Base-by-base conservation (phyloP, 2,329 filamentous ascomycete species). In the Pestalotiopsis sp. region DNA sequence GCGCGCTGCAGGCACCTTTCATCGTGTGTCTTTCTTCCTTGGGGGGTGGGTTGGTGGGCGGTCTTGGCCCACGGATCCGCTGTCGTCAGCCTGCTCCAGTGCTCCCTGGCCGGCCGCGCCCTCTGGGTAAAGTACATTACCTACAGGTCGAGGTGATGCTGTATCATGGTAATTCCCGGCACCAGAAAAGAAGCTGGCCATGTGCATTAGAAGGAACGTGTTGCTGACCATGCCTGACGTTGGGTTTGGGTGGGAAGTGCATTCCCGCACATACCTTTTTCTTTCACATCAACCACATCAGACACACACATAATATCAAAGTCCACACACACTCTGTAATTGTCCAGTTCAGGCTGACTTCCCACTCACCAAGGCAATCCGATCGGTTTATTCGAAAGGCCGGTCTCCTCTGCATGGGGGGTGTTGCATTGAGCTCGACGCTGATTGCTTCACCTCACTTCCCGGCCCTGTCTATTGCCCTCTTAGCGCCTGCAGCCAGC, bases 311-410 rank as follows among this genome's bases (percentile, higher is more conserved):
- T 4, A 9, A 41, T 39, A 62, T 62, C 36, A 62, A 62, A 36
- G 31, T 36, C 31, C 31, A 36, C 31, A 36, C 31, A 36, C 31
- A 36, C 31, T 36, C 31, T 36, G 9, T 36, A 36, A 7, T 36
- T 36, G 31, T 36, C 31, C 31, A 36, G 31, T 36, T 36, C 31
- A 36, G 31, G 31, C 31, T 2, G 31, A 36, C 31, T 36, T 36
- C 31, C 14, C 17, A n/a, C 13, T 36, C 31, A 39, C 13, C 20
- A 9, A n/a, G 52, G 41, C 52, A 58, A 67, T 36, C 62, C 57
- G 38, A 63, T 67, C 66, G 66, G 57, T 49, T 66, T 38, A 45
- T 62, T 23, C 66, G 65, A 67, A 52, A 52, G 65, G 31, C 52
- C 31, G 52, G 52, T 31, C 45, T 17, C 41, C 39, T 52, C 45